These are phyloP conservation scores for Apophysomyces sp. DNA, from an alignment of 371 early-diverging fungal genomes.

Conservation along the genomic window DNA sequence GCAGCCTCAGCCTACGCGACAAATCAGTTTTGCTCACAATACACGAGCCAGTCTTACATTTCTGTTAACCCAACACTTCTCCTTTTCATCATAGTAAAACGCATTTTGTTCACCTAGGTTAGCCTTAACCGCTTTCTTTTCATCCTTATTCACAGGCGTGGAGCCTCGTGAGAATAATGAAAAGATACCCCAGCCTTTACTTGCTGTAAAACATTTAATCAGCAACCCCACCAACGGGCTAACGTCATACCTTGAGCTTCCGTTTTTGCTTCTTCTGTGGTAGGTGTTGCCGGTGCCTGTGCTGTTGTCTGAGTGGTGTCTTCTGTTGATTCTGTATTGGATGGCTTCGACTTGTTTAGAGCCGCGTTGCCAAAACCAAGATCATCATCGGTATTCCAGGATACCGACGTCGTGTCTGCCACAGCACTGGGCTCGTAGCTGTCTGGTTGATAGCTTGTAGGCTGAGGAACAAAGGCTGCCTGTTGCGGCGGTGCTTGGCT, in stretches of 20 bases:
- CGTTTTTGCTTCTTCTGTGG: constrained; percentile 18
- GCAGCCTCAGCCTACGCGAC: background rate
- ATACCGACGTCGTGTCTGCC: constrained; percentile 2
- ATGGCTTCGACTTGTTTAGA: constrained; percentile 19
- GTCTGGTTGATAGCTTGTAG: constrained; percentile 15
- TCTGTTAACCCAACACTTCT: constrained; percentile 61
- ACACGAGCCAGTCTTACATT: constrained; percentile 27
- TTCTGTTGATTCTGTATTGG: constrained; percentile 1
- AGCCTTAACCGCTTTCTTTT: constrained; percentile 57
- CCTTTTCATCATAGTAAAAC: constrained; percentile 70
- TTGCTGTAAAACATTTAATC: constrained; percentile 7
- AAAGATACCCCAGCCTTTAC: constrained; percentile 52
- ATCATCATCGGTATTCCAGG: constrained; percentile 40
- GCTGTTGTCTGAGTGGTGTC: background rate
- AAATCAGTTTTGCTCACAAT: background rate
- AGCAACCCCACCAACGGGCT: constrained; percentile 5
- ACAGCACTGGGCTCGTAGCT: constrained; percentile 11
- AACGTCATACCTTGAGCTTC: constrained; percentile 11
- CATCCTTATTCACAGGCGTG: constrained; percentile 36
- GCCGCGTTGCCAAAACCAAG: constrained; percentile 58
- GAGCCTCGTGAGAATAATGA: constrained; percentile 44
- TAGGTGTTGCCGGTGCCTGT: constrained; percentile 8
- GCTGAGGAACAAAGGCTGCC: constrained; percentile 8
- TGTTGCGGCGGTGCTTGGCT: constrained; percentile 1
- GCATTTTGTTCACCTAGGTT: constrained; percentile 67